These are phyloP conservation scores for Mucor circinelloides DNA, from an alignment of 371 early-diverging fungal species.

Conservation along the genomic window DNA sequence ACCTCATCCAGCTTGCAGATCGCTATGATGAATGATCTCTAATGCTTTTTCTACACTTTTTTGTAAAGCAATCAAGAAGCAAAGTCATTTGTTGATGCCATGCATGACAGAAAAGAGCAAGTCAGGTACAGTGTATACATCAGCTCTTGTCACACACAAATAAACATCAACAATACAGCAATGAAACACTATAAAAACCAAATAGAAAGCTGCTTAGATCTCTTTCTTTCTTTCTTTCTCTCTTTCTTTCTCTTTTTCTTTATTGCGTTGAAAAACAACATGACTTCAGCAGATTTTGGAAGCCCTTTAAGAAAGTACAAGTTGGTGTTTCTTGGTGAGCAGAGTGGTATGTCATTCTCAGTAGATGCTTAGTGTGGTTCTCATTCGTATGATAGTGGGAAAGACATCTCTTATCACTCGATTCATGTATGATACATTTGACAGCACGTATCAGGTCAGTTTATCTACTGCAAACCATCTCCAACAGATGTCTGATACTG, in stretches of 20 bases:
- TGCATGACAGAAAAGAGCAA: background rate
- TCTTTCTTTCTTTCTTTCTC: background rate
- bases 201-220: background rate
- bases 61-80: background rate
- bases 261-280: background rate
- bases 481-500: background rate
- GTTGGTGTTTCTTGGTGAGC: constrained; percentile 92
- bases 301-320: constrained; percentile 85
- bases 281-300: constrained; percentile 27
- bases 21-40: too few species aligned
- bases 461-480: background rate
- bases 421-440: constrained; percentile 98
- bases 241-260: background rate
- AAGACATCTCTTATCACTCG: constrained; percentile 98
- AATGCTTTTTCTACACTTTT: background rate
- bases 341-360: constrained; percentile 89
- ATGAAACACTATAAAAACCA: background rate
- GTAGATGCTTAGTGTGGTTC: too few species aligned
- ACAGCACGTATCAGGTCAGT: constrained; percentile 88
- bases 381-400: too few species aligned
- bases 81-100: background rate
- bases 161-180: background rate
- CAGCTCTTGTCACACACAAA: background rate
- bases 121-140: background rate
- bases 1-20: too few species aligned